Evolutionary conservation across 768 basidiomycete genomes (phyloP).

Genomic region (Tylopilus felleus): DNA sequence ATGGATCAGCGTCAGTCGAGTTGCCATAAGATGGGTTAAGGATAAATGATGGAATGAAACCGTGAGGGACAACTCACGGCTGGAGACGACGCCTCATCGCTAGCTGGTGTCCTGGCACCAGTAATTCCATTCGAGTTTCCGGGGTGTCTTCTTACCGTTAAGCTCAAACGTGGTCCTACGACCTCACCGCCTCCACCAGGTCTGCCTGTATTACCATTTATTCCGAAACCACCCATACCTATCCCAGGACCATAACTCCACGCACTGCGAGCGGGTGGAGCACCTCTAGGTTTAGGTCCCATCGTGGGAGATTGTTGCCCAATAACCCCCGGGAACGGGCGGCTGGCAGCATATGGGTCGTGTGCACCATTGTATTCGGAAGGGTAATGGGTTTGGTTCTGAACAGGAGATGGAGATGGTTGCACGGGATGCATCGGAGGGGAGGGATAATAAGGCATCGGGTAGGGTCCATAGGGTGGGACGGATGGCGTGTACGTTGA

Average conservation of each 20-base stretch:
- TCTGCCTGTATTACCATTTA: constrained; percentile 27
- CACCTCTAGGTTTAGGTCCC: constrained; percentile 28
- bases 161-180: constrained; percentile 64
- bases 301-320: constrained; percentile 31
- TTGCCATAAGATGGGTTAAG: not conserved
- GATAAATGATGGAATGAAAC: not conserved
- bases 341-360: constrained; percentile 21
- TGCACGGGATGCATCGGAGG: constrained; percentile 28
- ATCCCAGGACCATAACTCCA: constrained; percentile 73
- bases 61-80: constrained; percentile 51
- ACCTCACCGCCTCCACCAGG: constrained; percentile 39
- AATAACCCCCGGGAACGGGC: constrained; percentile 29
- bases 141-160: constrained; percentile 44
- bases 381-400: constrained; percentile 26
- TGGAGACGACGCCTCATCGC: constrained; percentile 74
- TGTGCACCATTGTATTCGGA: constrained; percentile 29
- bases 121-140: constrained; percentile 51
- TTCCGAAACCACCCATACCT: constrained; percentile 43
- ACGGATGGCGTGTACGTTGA: constrained; percentile 31
- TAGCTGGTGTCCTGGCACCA: constrained; percentile 56
- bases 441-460: constrained; percentile 33
- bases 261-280: constrained; percentile 45
- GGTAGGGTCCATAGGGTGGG: constrained; percentile 35
- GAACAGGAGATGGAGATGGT: constrained; percentile 24
- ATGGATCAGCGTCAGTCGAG: constrained; percentile 6